Percentiles rank a stretch among this genome's conserved stretches.
phyloP scores from a whole-genome alignment of 306 rosid species.

The Ammopiptanthus mongolicus region DNA sequence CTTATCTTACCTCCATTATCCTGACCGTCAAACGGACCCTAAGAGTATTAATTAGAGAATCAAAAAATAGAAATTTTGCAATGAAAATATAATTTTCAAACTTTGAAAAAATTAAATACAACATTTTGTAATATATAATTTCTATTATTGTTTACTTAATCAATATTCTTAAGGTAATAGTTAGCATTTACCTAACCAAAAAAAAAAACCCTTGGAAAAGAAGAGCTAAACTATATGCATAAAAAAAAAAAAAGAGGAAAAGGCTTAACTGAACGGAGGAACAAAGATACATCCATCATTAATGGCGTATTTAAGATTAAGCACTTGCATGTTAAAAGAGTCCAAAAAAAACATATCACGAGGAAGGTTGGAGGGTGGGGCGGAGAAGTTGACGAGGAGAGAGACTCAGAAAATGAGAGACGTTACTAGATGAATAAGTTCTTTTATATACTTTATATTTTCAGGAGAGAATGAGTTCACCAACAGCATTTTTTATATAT shows the following conservation, averaged over 20 bases:
- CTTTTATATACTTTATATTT: neutral
- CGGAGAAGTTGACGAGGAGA: neutral
- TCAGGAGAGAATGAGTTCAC: neutral
- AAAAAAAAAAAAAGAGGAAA: neutral
- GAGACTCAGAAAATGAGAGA: neutral
- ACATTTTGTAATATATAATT: too few species aligned
- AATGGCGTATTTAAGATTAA: neutral
- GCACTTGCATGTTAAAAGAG: slow-evolving; percentile 33
- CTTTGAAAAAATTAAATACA: too few species aligned
- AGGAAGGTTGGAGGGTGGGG: slow-evolving; percentile 29
- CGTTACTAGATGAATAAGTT: too few species aligned
- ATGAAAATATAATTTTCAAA: too few species aligned
- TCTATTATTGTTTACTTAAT: too few species aligned
- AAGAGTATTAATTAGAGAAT: too few species aligned
- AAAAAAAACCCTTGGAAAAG: neutral
- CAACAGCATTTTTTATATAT: neutral
- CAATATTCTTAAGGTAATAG: too few species aligned
- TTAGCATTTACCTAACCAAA: too few species aligned
- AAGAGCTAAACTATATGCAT: neutral
- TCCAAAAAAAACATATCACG: slow-evolving; percentile 42
- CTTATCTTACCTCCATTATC: too few species aligned
- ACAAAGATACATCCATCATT: slow-evolving; percentile 3
- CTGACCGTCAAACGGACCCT: too few species aligned
- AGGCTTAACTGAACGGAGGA: neutral
- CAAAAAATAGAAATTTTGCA: too few species aligned